Evolutionary conservation across 192 early-diverging fungal species (phyloP).

Genomic region (Rhizophlyctis rosea): DNA sequence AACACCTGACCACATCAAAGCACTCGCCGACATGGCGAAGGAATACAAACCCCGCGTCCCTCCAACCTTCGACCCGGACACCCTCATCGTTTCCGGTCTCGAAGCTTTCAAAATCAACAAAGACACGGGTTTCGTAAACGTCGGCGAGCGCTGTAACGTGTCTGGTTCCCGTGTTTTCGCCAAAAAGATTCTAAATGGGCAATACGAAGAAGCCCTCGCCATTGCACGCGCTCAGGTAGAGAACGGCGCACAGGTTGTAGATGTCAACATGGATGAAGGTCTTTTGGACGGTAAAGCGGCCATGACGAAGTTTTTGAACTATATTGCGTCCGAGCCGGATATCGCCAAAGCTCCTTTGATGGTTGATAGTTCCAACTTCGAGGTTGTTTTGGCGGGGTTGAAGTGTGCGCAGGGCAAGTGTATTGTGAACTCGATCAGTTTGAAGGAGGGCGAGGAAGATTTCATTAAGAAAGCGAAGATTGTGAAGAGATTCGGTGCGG

Average conservation of each 20-base stretch:
- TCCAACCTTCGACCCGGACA: slow-evolving; percentile 58
- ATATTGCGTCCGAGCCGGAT: slow-evolving; percentile 92
- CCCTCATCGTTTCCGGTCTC: slow-evolving; percentile 77
- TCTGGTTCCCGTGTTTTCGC: slow-evolving; percentile 93
- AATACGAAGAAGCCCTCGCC: slow-evolving; percentile 90
- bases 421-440: slow-evolving; percentile 94
- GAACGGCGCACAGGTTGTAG: slow-evolving; percentile 91
- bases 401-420: slow-evolving; percentile 97
- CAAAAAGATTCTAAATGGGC: slow-evolving; percentile 86
- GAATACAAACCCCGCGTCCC: slow-evolving; percentile 76
- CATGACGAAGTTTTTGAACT: slow-evolving; percentile 92
- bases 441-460: slow-evolving; percentile 92
- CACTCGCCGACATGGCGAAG: slow-evolving; percentile 73
- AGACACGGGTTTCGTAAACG: slow-evolving; percentile 84
- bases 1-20: slow-evolving; percentile 90
- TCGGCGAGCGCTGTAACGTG: slow-evolving; percentile 97
- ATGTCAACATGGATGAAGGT: slow-evolving; percentile 96
- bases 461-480: slow-evolving; percentile 88
- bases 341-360: slow-evolving; percentile 85
- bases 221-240: slow-evolving; percentile 94
- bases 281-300: slow-evolving; percentile 91
- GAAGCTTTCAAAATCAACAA: slow-evolving; percentile 81
- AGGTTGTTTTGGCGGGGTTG: slow-evolving; percentile 91
- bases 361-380: slow-evolving; percentile 98
- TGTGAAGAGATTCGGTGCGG: slow-evolving; percentile 88